phyloP scores from a whole-genome alignment of 148 eudicot genomes.

The Fagopyrum homotropicum region DNA sequence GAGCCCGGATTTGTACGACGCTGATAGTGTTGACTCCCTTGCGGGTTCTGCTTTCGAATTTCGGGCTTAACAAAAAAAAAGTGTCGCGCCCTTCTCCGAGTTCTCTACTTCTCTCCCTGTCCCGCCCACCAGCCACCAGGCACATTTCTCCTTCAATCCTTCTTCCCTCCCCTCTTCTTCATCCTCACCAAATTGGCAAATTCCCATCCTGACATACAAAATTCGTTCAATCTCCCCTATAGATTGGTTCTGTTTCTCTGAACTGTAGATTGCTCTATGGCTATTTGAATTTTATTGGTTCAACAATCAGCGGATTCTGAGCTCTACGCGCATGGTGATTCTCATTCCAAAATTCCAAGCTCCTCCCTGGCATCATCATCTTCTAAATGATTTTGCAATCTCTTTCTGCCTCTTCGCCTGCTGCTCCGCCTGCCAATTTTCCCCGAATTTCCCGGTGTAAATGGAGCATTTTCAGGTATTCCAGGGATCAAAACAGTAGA shows the following conservation, averaged over 20 bases:
- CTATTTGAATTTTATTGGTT: too few relatives aligned
- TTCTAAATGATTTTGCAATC: constrained; percentile 6
- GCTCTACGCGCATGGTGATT: constrained; percentile 5
- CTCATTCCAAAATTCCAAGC: background rate
- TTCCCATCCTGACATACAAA: too few relatives aligned
- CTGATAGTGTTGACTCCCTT: too few relatives aligned
- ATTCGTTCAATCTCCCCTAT: too few relatives aligned
- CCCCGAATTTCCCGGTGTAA: background rate
- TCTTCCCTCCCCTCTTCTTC: background rate
- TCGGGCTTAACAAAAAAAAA: too few relatives aligned
- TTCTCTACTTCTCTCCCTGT: background rate
- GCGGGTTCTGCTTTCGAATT: too few relatives aligned
- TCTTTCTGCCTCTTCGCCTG: background rate
- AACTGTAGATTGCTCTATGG: too few relatives aligned
- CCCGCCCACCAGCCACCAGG: background rate
- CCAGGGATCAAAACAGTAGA: constrained; percentile 8
- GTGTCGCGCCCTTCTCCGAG: background rate
- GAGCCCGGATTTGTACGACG: too few relatives aligned
- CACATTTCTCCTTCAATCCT: background rate
- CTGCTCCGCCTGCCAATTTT: background rate
- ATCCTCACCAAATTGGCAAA: background rate
- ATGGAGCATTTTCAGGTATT: background rate
- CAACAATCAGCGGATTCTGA: too few relatives aligned
- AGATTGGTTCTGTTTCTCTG: too few relatives aligned
- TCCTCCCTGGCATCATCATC: background rate